phyloP scores from a whole-genome alignment of 164 flowering plant species.

The Annona squamosa region DNA sequence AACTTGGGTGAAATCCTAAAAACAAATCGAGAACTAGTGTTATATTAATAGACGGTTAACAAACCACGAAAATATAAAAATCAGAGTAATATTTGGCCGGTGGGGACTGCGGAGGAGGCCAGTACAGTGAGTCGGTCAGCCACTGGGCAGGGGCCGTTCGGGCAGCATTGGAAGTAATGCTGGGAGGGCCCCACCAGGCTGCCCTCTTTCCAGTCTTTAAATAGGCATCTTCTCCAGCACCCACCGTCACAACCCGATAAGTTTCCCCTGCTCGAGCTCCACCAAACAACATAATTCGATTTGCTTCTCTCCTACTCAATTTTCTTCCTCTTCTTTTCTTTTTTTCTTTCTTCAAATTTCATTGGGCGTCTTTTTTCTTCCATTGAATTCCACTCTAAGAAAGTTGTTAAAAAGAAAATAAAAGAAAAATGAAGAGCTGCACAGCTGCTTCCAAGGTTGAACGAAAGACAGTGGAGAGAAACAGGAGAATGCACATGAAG shows the following conservation, averaged over 20 bases:
- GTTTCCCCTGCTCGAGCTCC: background rate
- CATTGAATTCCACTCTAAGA: background rate
- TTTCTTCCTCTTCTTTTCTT: background rate
- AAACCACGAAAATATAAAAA: no score
- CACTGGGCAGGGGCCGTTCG: background rate
- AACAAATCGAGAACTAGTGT: no score
- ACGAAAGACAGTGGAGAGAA: constrained; percentile 40
- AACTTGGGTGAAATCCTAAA: no score
- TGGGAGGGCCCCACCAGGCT: background rate
- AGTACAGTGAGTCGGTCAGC: background rate
- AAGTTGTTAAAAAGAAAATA: background rate
- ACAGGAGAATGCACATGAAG: constrained; percentile 46
- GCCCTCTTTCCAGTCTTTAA: background rate
- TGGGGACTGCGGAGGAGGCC: constrained; percentile 1
- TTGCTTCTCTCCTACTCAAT: background rate
- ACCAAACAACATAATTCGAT: background rate
- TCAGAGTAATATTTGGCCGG: no score
- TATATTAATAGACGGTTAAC: no score
- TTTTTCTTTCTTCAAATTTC: background rate
- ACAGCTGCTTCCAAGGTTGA: constrained; percentile 20
- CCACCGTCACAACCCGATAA: background rate
- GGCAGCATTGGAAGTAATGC: background rate
- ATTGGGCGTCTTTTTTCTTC: background rate
- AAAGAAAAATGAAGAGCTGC: constrained; percentile 11
- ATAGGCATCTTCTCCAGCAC: background rate